Conservation (phyloP, 202 grass and related monocot genomes). For the Zoysia matrella region DNA sequence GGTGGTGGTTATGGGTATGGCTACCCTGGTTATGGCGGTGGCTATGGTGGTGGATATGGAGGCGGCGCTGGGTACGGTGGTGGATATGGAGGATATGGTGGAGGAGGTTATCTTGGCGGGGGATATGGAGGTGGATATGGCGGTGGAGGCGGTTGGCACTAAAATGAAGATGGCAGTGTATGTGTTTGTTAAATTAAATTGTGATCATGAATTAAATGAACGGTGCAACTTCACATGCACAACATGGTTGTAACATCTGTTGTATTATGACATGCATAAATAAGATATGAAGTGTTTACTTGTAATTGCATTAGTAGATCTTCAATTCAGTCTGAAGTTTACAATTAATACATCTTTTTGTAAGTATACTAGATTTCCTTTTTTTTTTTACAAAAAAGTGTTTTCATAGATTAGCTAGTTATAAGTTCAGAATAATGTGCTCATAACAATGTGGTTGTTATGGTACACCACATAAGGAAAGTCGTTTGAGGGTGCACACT, state of each 20-base stretch:
- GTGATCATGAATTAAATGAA: not conserved
- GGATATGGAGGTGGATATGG: not conserved
- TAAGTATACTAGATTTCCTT: too few species aligned
- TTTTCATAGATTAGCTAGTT: too few species aligned
- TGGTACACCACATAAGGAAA: too few species aligned
- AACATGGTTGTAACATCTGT: not conserved
- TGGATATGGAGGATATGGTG: not conserved
- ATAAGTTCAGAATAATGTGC: too few species aligned
- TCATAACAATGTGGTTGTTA: too few species aligned
- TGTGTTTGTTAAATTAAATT: not conserved
- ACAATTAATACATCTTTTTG: too few species aligned
- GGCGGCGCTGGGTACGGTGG: not conserved
- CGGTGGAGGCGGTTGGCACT: not conserved
- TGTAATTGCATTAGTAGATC: too few species aligned
- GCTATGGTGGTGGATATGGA: not conserved
- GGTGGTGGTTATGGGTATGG: constrained; percentile 1
- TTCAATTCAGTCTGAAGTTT: too few species aligned
- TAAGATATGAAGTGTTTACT: too few species aligned
- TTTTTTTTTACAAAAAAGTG: too few species aligned
- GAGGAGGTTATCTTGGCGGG: not conserved
- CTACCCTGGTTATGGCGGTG: not conserved
- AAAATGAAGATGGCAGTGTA: not conserved
- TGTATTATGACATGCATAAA: too few species aligned
- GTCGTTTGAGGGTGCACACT: too few species aligned
- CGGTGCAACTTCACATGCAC: not conserved